phyloP scores from a whole-genome alignment of 169 alveolate genomes.

The Plasmodium cynomolgi region DNA sequence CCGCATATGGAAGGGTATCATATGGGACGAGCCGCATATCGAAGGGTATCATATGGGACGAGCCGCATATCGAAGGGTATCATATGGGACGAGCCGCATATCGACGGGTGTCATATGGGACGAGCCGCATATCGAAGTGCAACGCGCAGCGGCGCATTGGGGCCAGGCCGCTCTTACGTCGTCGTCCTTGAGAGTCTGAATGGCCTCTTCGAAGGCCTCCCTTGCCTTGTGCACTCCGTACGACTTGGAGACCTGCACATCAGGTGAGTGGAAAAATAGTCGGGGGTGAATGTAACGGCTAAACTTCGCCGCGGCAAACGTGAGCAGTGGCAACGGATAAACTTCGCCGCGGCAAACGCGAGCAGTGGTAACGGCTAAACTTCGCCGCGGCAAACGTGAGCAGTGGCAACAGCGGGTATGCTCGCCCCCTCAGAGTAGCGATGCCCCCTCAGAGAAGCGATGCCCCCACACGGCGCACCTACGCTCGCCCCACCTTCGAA shows the following conservation, averaged over 20 bases:
- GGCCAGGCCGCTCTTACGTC: slow-evolving; percentile 1
- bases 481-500: slow-evolving; percentile 9
- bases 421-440: neutral
- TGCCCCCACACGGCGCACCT: neutral
- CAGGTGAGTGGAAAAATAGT: neutral
- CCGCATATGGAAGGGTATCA: neutral
- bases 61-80: neutral
- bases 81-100: neutral
- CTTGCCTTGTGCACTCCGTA: slow-evolving; percentile 71
- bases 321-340: too few species aligned
- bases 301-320: neutral
- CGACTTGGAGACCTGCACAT: slow-evolving; percentile 39
- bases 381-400: neutral
- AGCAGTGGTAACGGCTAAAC: neutral
- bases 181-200: slow-evolving; percentile 55
- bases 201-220: slow-evolving; percentile 72
- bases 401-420: too few species aligned
- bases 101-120: neutral
- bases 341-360: too few species aligned
- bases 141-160: neutral
- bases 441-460: neutral
- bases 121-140: neutral
- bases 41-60: neutral
- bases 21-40: neutral
- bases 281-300: neutral